These are phyloP conservation scores for Fusarium bactridioides DNA, from an alignment of 2,329 filamentous ascomycete genomes.

Conservation along the genomic window DNA sequence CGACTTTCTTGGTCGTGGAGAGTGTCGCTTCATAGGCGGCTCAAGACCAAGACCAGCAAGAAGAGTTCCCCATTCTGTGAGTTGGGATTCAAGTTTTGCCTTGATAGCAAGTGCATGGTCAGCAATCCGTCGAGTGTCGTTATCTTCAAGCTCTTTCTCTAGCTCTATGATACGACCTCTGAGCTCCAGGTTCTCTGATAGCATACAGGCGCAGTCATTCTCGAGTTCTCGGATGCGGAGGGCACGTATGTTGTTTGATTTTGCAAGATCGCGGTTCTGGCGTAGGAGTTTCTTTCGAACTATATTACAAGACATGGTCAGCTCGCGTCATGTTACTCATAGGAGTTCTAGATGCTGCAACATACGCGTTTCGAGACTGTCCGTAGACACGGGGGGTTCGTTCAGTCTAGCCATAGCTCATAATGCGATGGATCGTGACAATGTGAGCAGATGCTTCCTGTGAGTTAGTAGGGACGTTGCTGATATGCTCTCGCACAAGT, in stretches of 20 bases:
- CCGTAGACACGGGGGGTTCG: conserved; percentile 72
- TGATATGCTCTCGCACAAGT: conserved; percentile 23
- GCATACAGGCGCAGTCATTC: conserved; percentile 75
- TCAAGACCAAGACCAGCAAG: conserved; percentile 71
- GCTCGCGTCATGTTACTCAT: conserved; percentile 2
- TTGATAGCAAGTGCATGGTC: conserved; percentile 76
- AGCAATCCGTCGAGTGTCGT: conserved; percentile 64
- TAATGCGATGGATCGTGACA: conserved; percentile 36
- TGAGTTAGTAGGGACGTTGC: conserved; percentile 22
- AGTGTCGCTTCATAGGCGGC: conserved; percentile 60
- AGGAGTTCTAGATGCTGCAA: conserved; percentile 33
- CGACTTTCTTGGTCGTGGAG: conserved; percentile 51
- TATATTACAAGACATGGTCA: conserved; percentile 47
- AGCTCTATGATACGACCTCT: conserved; percentile 74
- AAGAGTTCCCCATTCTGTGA: conserved; percentile 73
- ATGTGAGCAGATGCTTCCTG: conserved; percentile 13
- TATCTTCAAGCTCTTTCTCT: conserved; percentile 71
- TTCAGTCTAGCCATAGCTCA: conserved; percentile 81
- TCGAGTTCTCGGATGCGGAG: conserved; percentile 80
- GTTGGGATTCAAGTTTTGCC: conserved; percentile 73
- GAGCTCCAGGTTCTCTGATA: conserved; percentile 81
- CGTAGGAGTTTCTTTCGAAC: conserved; percentile 82
- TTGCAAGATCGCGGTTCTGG: conserved; percentile 85
- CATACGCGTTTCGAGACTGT: conserved; percentile 76
- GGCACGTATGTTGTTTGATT: conserved; percentile 79